phyloP scores from a whole-genome alignment of 2,329 filamentous ascomycete genomes.

The Byssoonygena ceratinophila region DNA sequence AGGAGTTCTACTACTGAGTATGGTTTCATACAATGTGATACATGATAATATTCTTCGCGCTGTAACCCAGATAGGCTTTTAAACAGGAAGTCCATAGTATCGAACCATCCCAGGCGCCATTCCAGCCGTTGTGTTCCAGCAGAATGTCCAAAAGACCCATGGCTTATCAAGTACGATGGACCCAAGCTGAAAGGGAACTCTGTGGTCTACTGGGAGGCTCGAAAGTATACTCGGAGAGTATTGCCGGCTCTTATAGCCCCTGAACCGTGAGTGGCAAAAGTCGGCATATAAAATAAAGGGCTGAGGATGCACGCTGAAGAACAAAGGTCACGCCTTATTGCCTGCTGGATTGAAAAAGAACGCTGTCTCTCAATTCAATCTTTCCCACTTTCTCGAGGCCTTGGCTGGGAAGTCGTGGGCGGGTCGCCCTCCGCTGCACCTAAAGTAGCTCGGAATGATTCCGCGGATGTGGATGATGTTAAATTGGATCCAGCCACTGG shows the following conservation, averaged over 20 bases:
- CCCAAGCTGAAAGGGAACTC: not conserved
- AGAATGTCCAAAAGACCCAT: not conserved
- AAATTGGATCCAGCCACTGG: constrained; percentile 18
- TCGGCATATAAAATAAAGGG: too few species aligned
- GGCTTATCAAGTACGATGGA: not conserved
- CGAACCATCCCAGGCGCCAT: not conserved
- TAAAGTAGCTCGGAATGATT: constrained; percentile 11
- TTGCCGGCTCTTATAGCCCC: too few species aligned
- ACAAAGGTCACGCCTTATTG: not conserved
- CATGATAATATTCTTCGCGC: too few species aligned
- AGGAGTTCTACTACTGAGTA: too few species aligned
- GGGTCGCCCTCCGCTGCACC: constrained; percentile 1
- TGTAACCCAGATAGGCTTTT: not conserved
- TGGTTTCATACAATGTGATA: too few species aligned
- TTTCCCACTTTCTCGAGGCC: constrained; percentile 9
- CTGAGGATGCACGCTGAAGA: not conserved
- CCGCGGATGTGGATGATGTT: constrained; percentile 16
- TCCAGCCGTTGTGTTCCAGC: not conserved
- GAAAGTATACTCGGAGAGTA: too few species aligned
- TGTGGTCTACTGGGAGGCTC: not conserved
- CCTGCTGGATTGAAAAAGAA: not conserved
- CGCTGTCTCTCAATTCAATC: not conserved
- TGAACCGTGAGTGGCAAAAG: too few species aligned
- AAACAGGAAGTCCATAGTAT: not conserved
- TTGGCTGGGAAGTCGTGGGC: not conserved